These are phyloP conservation scores for Primulina huaijiensis DNA, from an alignment of 257 asterid genomes.

Conservation along the genomic window DNA sequence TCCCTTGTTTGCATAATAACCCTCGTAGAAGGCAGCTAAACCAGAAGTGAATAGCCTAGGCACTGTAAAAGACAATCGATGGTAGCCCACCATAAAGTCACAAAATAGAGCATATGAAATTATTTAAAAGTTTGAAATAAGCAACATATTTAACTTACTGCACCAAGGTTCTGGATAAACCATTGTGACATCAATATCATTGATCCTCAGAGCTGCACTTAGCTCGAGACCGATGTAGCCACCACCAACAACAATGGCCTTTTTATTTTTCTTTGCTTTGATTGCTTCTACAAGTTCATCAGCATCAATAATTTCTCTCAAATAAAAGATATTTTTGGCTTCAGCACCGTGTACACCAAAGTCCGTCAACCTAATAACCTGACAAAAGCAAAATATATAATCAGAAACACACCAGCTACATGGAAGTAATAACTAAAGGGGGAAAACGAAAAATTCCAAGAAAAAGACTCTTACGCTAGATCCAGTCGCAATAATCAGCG, in stretches of 20 bases:
- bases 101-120: background rate
- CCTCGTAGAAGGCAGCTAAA: slow-evolving; percentile 91
- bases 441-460: background rate
- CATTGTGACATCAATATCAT: slow-evolving; percentile 73
- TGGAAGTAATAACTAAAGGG: slow-evolving; percentile 7
- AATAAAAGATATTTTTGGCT: slow-evolving; percentile 81
- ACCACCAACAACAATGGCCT: slow-evolving; percentile 92
- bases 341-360: slow-evolving; percentile 86
- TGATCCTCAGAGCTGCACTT: slow-evolving; percentile 79
- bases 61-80: slow-evolving; percentile 49
- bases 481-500: slow-evolving; percentile 78
- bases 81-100: slow-evolving; percentile 11
- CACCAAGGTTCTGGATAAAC: slow-evolving; percentile 99
- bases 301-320: slow-evolving; percentile 87
- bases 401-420: slow-evolving; percentile 24
- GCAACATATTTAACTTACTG: slow-evolving; percentile 59
- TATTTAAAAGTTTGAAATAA: slow-evolving; percentile 9
- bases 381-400: slow-evolving; percentile 19
- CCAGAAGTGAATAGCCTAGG: slow-evolving; percentile 88
- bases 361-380: slow-evolving; percentile 78
- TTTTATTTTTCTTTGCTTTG: slow-evolving; percentile 67
- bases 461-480: slow-evolving; percentile 53
- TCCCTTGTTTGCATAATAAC: slow-evolving; percentile 80
- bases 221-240: slow-evolving; percentile 97
- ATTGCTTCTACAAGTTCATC: slow-evolving; percentile 84